Conservation (phyloP, 805 yeast species). For the Scheffersomyces coipomensis region DNA sequence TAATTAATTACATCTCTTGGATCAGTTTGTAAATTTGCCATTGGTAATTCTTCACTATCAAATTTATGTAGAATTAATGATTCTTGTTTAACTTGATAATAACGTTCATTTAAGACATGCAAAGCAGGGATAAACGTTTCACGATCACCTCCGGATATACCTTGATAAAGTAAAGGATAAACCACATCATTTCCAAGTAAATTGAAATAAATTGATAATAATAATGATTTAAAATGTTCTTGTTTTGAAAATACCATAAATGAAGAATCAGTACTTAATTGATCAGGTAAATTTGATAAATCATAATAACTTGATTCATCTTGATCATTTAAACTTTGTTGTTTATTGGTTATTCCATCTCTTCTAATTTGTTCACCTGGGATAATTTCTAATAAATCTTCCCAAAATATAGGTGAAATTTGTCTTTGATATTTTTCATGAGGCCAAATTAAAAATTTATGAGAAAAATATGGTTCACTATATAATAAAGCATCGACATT, state of each 20-base stretch:
- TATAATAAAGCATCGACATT: constrained; percentile 26
- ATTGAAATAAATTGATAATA: constrained; percentile 35
- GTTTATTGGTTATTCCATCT: constrained; percentile 27
- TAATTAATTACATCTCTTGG: constrained; percentile 20
- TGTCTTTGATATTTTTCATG: constrained; percentile 11
- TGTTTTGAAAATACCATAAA: constrained; percentile 35
- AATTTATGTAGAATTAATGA: not conserved
- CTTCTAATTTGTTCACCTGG: constrained; percentile 28
- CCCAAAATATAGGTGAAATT: not conserved
- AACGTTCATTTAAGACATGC: constrained; percentile 32
- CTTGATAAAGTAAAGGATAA: constrained; percentile 33
- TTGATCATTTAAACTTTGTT: constrained; percentile 13
- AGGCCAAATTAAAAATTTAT: constrained; percentile 35
- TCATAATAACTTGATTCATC: constrained; percentile 28
- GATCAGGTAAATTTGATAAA: constrained; percentile 26
- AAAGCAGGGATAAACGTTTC: constrained; percentile 39
- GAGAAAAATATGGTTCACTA: constrained; percentile 20
- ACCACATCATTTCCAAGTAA: constrained; percentile 25
- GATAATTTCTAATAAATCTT: not conserved
- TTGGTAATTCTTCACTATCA: constrained; percentile 14
- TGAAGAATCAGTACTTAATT: constrained; percentile 31
- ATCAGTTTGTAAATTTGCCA: constrained; percentile 31
- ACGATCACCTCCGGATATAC: constrained; percentile 33
- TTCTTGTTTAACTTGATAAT: constrained; percentile 10
- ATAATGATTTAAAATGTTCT: constrained; percentile 26